Conservation (phyloP, 2,329 filamentous ascomycete genomes). For the Colletotrichum gloeosporioides region DNA sequence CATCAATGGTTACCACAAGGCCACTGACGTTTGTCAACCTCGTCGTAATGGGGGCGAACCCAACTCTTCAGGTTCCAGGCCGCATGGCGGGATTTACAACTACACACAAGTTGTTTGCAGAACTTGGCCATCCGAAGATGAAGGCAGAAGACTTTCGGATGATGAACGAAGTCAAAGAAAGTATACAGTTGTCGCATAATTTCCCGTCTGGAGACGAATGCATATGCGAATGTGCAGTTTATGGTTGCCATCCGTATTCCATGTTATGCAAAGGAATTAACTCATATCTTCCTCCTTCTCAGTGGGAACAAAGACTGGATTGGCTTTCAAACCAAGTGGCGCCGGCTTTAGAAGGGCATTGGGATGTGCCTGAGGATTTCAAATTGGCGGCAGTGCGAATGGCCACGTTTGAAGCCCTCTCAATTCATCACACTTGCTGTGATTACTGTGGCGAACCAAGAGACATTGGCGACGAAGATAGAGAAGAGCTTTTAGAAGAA, state of each 20-base stretch:
- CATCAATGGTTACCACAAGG: rapidly evolving
- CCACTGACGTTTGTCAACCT: too few species aligned
- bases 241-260: background rate
- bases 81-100: rapidly evolving
- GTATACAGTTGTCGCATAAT: too few species aligned
- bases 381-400: rapidly evolving
- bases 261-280: too few species aligned
- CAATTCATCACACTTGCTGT: background rate
- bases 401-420: rapidly evolving
- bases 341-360: rapidly evolving
- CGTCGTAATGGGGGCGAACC: too few species aligned
- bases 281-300: too few species aligned
- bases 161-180: too few species aligned
- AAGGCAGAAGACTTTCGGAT: too few species aligned
- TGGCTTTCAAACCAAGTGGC: rapidly evolving
- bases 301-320: rapidly evolving
- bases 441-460: rapidly evolving
- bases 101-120: too few species aligned
- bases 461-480: background rate
- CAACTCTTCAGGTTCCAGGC: too few species aligned
- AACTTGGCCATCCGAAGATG: too few species aligned
- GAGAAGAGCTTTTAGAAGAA: rapidly evolving
- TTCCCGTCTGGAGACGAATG: background rate
- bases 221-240: rapidly evolving
- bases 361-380: rapidly evolving